Percentiles rank a stretch among this genome's conserved stretches.
These are phyloP conservation scores for Populus tomentosa DNA, from an alignment of 441 rosid species.

Conservation along the genomic window DNA sequence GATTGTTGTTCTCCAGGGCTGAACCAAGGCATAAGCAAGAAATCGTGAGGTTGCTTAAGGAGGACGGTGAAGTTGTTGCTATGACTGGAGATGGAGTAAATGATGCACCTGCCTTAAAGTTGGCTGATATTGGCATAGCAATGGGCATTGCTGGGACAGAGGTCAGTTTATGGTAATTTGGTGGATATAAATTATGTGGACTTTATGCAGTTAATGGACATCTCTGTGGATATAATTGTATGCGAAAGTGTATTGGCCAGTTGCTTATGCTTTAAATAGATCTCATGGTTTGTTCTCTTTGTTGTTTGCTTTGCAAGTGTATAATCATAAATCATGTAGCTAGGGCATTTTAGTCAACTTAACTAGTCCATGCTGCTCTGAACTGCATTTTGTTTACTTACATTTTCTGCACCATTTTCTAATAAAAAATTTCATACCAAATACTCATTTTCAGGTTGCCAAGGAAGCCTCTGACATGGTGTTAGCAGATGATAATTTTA, in stretches of 20 bases:
- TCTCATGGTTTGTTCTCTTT: neutral
- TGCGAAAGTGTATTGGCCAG: neutral
- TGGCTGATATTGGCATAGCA: constrained; percentile 92
- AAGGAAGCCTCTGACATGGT: constrained; percentile 99
- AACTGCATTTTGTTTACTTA: neutral
- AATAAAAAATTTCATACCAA: neutral
- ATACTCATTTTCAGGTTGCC: constrained; percentile 62
- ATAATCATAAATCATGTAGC: neutral
- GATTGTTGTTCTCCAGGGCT: constrained; percentile 88
- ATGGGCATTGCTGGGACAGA: constrained; percentile 96
- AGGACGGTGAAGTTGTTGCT: constrained; percentile 94
- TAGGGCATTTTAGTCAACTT: neutral
- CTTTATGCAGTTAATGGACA: neutral
- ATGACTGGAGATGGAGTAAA: constrained; percentile 98
- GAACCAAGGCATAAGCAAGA: constrained; percentile 98
- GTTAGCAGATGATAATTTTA: constrained; percentile 89
- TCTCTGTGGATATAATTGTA: neutral
- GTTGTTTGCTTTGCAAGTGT: neutral
- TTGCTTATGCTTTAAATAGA: neutral
- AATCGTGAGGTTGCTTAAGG: constrained; percentile 91
- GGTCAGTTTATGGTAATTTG: constrained; percentile 28
- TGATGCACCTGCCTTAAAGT: constrained; percentile 89
- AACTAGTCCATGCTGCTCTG: neutral
- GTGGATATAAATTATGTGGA: neutral
- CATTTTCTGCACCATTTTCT: neutral